Evolutionary conservation across 2,329 filamentous ascomycete species (phyloP), one percentile per base, ranked within the genome.

Genomic region (Aspergillus neotritici): DNA sequence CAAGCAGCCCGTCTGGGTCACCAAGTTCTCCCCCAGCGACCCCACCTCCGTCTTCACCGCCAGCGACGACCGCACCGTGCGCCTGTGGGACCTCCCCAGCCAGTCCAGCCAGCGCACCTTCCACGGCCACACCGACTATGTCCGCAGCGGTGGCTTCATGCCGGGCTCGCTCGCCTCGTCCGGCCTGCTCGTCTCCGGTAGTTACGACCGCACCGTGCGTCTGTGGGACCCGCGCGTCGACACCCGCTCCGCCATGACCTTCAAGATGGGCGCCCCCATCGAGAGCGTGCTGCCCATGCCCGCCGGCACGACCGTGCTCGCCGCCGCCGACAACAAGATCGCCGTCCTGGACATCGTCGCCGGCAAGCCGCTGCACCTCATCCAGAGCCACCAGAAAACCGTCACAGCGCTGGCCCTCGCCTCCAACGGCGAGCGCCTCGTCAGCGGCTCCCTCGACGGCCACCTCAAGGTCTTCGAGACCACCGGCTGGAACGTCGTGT

Each of bases 401-500:
- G 90, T 98, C 47, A 97, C 93, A 0, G 83, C 86, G 6, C 76
- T 98, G 42, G 83, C 84, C 40, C 73, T 94, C 29, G 90, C 89
- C 6, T 90, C 87, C 34, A 80, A 86, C 54, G 87, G 86, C 36
- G 81, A 81, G 39, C 81, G 93, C 39, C 76, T 98, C 44, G 79
- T 98, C 41, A 90, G 84, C 52, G 93, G 89, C 66, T 89, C 84
- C 14, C 76, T 98, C 35, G 93, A 98, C 65, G 94, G 93, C 8
- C 93, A 97, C 67, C 83, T 97, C 70, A 98, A 98, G 70, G 82
- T 98, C 31, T 97, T 94, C 58, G 91, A 97, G 69, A 96, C 90
- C 1, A 83, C 83, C 1, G 84, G 81, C 39, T 98, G 93, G 93
- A 95, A 96, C 62, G 87, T 97, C 6, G 90, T 97, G n/a, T 85